phyloP scores from a whole-genome alignment of 169 alveolate species.

The Plasmodium berghei region DNA sequence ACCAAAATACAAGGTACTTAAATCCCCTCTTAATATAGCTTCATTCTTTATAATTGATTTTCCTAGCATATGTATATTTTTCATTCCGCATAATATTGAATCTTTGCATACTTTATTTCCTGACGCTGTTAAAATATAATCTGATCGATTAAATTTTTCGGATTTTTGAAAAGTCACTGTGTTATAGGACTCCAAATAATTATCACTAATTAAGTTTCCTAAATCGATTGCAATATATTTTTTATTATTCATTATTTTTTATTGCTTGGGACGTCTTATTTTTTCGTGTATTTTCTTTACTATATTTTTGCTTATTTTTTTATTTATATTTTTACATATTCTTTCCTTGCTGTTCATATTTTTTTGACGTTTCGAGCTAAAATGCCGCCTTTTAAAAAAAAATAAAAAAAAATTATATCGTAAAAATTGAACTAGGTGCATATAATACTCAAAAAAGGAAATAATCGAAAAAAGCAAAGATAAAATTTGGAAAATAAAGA shows the following conservation, averaged over 20 bases:
- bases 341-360: neutral
- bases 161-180: slow-evolving; percentile 44
- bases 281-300: neutral
- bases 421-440: neutral
- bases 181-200: slow-evolving; percentile 44
- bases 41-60: slow-evolving; percentile 84
- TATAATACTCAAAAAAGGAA: neutral
- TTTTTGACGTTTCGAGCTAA: neutral
- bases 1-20: slow-evolving; percentile 85
- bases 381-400: no score
- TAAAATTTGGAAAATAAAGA: neutral
- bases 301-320: neutral
- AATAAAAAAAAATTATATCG: no score
- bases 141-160: slow-evolving; percentile 24
- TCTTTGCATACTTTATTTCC: slow-evolving; percentile 70
- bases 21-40: slow-evolving; percentile 88
- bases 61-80: slow-evolving; percentile 85
- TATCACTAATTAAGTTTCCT: slow-evolving; percentile 45
- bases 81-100: slow-evolving; percentile 82
- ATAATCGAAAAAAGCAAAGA: neutral
- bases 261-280: neutral
- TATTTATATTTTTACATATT: neutral
- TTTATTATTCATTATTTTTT: slow-evolving; percentile 2
- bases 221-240: neutral
- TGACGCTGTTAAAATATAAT: slow-evolving; percentile 70